Evolutionary conservation across 192 early-diverging fungal species (phyloP).

Genomic region (Diversispora epigaea): DNA sequence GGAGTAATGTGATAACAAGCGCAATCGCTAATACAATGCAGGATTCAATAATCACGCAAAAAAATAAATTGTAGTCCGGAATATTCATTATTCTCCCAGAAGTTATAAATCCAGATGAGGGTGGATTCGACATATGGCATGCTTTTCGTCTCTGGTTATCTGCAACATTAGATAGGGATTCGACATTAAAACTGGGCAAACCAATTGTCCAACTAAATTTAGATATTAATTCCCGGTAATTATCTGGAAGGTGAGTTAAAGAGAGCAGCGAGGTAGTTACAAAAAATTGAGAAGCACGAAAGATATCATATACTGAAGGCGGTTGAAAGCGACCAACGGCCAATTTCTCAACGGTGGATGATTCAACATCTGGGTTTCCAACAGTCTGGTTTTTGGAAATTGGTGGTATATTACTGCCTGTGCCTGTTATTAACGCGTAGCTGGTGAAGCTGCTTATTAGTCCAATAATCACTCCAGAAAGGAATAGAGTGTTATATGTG

Average conservation of each 20-base stretch:
- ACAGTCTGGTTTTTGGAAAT: no score
- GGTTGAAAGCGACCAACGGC: no score
- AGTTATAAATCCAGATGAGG: not conserved
- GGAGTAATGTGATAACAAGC: not conserved
- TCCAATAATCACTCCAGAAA: no score
- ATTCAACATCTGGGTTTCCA: no score
- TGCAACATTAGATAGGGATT: not conserved
- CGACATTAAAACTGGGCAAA: constrained; percentile 1
- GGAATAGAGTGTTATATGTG: no score
- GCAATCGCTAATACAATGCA: not conserved
- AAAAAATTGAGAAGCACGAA: constrained; percentile 18
- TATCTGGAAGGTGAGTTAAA: not conserved
- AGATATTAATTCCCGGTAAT: constrained; percentile 6
- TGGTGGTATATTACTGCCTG: no score
- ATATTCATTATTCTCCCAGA: not conserved
- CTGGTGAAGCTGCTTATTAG: no score
- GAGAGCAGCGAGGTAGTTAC: constrained; percentile 14
- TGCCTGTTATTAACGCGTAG: no score
- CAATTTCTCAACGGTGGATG: no score
- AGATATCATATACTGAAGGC: constrained; percentile 19
- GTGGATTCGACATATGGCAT: not conserved
- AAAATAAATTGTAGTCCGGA: constrained; percentile 19
- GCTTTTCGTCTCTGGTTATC: not conserved
- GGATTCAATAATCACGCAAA: not conserved
- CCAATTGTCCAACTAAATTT: constrained; percentile 8